Evolutionary conservation across 2,329 filamentous ascomycete species (phyloP).

Genomic region (Aspergillus candidus): DNA sequence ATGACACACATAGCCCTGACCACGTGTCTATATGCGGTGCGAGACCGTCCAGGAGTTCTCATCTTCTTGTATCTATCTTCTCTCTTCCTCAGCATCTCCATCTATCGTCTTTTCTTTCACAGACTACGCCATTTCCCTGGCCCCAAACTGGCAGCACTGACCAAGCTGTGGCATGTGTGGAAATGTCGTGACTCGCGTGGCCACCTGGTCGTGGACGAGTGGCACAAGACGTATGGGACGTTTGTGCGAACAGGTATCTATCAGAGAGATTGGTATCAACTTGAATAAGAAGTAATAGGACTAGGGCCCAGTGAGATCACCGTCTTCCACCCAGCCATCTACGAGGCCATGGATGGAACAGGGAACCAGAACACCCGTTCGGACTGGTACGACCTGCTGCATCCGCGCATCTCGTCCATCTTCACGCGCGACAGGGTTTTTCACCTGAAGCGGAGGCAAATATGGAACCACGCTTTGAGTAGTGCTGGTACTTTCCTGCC

Average conservation of each 20-base stretch:
- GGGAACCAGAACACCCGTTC: neutral
- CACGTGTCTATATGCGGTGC: too few species aligned
- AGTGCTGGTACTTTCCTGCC: slow-evolving; percentile 16
- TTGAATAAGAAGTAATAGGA: neutral
- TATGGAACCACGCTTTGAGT: slow-evolving; percentile 30
- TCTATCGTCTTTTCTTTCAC: slow-evolving; percentile 25
- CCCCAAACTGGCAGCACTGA: slow-evolving; percentile 16
- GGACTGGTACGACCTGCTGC: slow-evolving; percentile 19
- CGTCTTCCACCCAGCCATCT: neutral
- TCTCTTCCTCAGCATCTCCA: slow-evolving; percentile 13
- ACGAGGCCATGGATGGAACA: too few species aligned
- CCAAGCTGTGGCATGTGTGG: slow-evolving; percentile 14
- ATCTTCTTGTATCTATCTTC: too few species aligned
- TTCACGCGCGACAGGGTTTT: slow-evolving; percentile 15
- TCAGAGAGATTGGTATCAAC: neutral
- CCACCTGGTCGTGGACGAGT: slow-evolving; percentile 8
- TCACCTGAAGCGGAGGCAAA: slow-evolving; percentile 14
- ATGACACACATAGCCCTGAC: too few species aligned
- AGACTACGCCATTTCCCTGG: slow-evolving; percentile 22
- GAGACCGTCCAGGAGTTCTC: too few species aligned
- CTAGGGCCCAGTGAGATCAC: slow-evolving; percentile 8
- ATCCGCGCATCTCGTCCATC: slow-evolving; percentile 17
- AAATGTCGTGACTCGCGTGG: slow-evolving; percentile 12
- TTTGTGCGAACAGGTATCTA: slow-evolving; percentile 23
- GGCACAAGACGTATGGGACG: slow-evolving; percentile 23